Conservation (phyloP, 345 rosid genomes). For the Euphorbia tirucalli region DNA sequence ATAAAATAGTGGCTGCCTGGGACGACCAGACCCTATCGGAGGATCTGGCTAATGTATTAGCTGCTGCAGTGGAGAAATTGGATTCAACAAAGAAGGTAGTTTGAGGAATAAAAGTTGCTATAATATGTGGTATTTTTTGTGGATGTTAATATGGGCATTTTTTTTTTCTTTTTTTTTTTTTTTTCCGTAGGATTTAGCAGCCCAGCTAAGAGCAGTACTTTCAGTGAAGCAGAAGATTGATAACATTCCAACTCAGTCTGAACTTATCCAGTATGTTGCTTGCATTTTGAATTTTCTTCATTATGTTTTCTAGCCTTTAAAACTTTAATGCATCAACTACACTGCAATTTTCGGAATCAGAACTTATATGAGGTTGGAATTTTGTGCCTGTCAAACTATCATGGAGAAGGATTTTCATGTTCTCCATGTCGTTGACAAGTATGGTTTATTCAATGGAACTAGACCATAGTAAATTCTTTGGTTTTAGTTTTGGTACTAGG, state of each 20-base stretch:
- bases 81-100: slow-evolving; percentile 61
- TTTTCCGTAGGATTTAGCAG: slow-evolving; percentile 80
- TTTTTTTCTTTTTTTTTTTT: neutral
- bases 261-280: slow-evolving; percentile 75
- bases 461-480: neutral
- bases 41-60: slow-evolving; percentile 39
- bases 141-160: neutral
- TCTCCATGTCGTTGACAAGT: neutral
- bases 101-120: neutral
- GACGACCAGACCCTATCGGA: slow-evolving; percentile 32
- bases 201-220: slow-evolving; percentile 46
- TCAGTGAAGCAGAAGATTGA: slow-evolving; percentile 61
- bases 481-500: neutral
- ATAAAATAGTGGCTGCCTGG: slow-evolving; percentile 34
- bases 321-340: neutral
- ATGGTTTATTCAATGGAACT: neutral
- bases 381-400: neutral
- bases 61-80: slow-evolving; percentile 39
- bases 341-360: neutral
- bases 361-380: neutral
- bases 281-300: neutral
- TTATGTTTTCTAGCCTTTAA: neutral
- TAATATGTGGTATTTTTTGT: neutral
- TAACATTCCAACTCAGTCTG: slow-evolving; percentile 69
- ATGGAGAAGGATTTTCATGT: neutral